Evolutionary conservation across 352 stramenopile species (phyloP), one percentile per base, ranked within the genome.

Genomic region (Globisporangium middletonii): DNA sequence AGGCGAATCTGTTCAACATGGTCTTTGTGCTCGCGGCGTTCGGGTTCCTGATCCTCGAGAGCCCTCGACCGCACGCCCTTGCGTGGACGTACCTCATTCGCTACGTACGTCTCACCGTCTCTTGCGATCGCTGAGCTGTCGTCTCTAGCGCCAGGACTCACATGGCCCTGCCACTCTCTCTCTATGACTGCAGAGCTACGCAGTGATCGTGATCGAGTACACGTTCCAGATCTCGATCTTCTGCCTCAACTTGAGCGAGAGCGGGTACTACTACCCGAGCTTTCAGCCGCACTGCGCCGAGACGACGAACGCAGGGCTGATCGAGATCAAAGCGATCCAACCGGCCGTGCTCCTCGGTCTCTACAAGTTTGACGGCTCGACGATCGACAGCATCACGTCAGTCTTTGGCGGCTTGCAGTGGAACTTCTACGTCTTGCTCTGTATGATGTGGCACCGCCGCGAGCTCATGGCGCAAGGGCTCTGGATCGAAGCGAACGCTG

Each of bases 211-310:
- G 33, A 26, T 94, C n/a, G 71, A 83, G 9, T 95, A 94, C 51
- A 30, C 73, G 9, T 94, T 93, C 59, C 86, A 95, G 69, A 54
- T 95, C 0, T 85, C 86, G n/a, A 67, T 93, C 13, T 89, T 95
- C 54, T 95, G 86, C 50, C 78, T 80, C 3, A 66, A 82, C 27
- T 72, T 92, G 65, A 84, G 64, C 13, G 57, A 67, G 4, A 48
- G 23, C 12, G 77, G 79, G 5, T 76, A 73, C 47, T 92, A 87
- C 55, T 90, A 91, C 44, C 85, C 85, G 15, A 93, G 79, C 41
- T 61, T 93, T 54, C 77, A 92, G 55, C 81, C 85, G n/a, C 89
- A 79, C 26, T 95, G 85, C 45, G 52, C 26, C 26, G 52, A 18
- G 15, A 77, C 69, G 54, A 41, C 60, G 54, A 53, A 72, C 49